Base-by-base conservation (phyloP, 2,329 filamentous ascomycete species). In the Aspergillus japonicus region DNA sequence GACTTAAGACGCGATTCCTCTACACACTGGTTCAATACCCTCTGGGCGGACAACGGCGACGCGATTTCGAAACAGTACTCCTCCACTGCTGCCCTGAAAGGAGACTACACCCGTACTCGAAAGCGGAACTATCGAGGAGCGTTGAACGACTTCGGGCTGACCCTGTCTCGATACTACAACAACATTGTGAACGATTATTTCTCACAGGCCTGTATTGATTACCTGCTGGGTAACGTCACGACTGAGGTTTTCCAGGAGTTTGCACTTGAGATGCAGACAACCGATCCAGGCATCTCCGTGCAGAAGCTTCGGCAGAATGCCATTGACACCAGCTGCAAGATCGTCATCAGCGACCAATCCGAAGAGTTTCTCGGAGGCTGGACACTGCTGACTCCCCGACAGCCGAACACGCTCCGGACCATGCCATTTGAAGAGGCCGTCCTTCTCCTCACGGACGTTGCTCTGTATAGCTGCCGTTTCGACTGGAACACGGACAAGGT, bases 111-210 rank as follows among this genome's bases (percentile, higher is more conserved):
- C 1, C 85, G 95, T 49, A 97, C 93, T 2, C 85, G 89, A 59
- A 96, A 96, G 77, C 86, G 95, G 50, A 90, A 98, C 71, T 95
- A 96, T 69, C 88, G 91, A 1, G 95, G 95, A 2, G 94, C 94
- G 0, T 77, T 99, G 60, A 96, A 94, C 39, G 95, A 99, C 70
- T 87, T 97, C 54, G 91, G 92, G 0, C 81, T 98, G 53, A 97
- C 93, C 0, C 80, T 99, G 47, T 94, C 91, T 6, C 71, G 76
- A 8, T 88, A 88, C 71, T 89, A 87, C 71, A 89, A 83, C 71
- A 98, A 96, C 66, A 95, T 98, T 77, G 92, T 99, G 65, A 96
- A 96, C 67, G 95, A 99, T 77, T 97, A 96, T 75, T 98, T 98
- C 76, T 90, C 93, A 23, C 95, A 99, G 74, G 91, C 92, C 0